phyloP scores from a whole-genome alignment of 1,284 basidiomycete genomes.

The Ceratobasidium sp. region DNA sequence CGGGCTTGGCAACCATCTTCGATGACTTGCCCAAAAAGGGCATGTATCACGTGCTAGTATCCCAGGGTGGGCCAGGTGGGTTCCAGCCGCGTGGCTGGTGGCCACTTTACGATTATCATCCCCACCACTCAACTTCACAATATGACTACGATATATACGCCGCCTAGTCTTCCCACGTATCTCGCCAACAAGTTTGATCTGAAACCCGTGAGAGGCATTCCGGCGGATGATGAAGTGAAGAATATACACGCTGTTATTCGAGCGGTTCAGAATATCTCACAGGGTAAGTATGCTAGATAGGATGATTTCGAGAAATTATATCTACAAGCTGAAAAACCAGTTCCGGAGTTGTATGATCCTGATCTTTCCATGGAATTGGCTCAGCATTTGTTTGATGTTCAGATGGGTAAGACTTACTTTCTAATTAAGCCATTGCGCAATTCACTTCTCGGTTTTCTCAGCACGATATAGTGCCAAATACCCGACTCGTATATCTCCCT shows the following conservation, averaged over 20 bases:
- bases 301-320: too few relatives aligned
- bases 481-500: background rate
- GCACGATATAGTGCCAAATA: conserved; percentile 14
- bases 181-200: conserved; percentile 2
- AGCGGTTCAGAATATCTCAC: background rate
- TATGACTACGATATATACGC: background rate
- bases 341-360: background rate
- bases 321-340: background rate
- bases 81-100: too few relatives aligned
- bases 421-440: too few relatives aligned
- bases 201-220: background rate
- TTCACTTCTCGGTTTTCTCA: background rate
- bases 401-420: conserved; percentile 31
- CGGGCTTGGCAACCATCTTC: too few relatives aligned
- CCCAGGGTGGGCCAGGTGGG: too few relatives aligned
- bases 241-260: conserved; percentile 13
- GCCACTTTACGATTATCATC: too few relatives aligned
- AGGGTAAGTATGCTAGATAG: conserved; percentile 21
- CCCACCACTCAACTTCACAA: too few relatives aligned
- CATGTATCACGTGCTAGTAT: too few relatives aligned
- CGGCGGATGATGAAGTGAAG: conserved; percentile 19
- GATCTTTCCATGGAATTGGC: background rate
- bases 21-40: too few relatives aligned
- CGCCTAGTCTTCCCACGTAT: conserved; percentile 6
- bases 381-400: conserved; percentile 22